phyloP scores from a whole-genome alignment of 768 basidiomycete species.

The Porpolomopsis calyptriformis region DNA sequence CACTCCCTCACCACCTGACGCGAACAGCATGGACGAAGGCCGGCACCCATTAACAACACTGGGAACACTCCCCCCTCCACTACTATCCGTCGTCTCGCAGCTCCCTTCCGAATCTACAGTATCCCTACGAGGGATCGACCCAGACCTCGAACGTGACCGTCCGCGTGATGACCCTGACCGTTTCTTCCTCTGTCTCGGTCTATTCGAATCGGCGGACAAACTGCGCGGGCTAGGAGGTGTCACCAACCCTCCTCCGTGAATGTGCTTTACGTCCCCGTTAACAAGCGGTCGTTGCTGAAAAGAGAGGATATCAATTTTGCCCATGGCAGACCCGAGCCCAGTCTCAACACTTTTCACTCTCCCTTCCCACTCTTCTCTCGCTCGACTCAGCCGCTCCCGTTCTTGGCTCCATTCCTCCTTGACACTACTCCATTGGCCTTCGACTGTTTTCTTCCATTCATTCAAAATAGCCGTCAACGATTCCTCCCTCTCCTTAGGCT shows the following conservation, averaged over 20 bases:
- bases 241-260: constrained; percentile 42
- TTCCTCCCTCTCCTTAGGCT: constrained; percentile 25
- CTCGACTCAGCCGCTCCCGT: constrained; percentile 59
- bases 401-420: constrained; percentile 79
- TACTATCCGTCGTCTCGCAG: constrained; percentile 6
- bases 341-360: constrained; percentile 44
- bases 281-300: constrained; percentile 24
- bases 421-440: constrained; percentile 63
- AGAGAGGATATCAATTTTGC: constrained; percentile 12
- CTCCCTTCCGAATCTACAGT: constrained; percentile 5
- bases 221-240: constrained; percentile 72
- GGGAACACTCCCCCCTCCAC: background rate
- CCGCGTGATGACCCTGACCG: constrained; percentile 15
- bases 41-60: constrained; percentile 2
- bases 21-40: background rate
- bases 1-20: background rate
- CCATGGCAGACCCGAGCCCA: constrained; percentile 33
- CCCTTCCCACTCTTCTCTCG: constrained; percentile 74
- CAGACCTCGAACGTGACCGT: constrained; percentile 16
- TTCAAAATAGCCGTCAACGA: constrained; percentile 43
- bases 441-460: constrained; percentile 71
- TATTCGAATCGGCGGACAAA: constrained; percentile 50
- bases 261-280: constrained; percentile 32
- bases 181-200: constrained; percentile 30
- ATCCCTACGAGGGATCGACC: constrained; percentile 15